Percentiles rank a stretch among this genome's conserved stretches.
Evolutionary conservation across 2,329 filamentous ascomycete genomes (phyloP).

Genomic region (Fusarium coicis): DNA sequence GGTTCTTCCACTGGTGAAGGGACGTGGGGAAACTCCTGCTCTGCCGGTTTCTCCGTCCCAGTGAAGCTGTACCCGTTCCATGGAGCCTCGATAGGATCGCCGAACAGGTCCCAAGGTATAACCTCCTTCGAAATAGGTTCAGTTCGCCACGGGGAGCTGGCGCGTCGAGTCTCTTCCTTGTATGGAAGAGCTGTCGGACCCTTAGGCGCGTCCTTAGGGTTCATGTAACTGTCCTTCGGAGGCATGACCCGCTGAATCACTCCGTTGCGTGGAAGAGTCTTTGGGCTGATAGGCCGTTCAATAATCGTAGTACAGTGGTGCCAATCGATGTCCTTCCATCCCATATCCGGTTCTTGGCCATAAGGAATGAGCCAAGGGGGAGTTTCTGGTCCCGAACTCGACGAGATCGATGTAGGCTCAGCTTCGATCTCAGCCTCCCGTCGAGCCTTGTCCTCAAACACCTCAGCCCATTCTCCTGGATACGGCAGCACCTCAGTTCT

Average conservation of each 20-base stretch:
- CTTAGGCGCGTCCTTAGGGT: not conserved
- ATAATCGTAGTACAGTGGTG: not conserved
- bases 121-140: not conserved
- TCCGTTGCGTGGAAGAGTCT: not conserved
- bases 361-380: not conserved
- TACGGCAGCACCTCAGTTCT: not conserved
- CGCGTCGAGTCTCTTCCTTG: rapidly evolving
- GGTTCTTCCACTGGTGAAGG: not conserved
- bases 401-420: not conserved
- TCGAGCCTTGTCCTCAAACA: not conserved
- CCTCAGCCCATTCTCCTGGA: not conserved
- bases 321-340: not conserved
- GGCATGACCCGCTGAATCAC: not conserved
- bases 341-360: slow-evolving; percentile 1
- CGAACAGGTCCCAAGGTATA: not conserved
- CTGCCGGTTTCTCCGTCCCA: not conserved
- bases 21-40: not conserved
- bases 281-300: not conserved
- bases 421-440: not conserved
- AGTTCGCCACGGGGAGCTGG: rapidly evolving
- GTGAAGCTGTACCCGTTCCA: not conserved
- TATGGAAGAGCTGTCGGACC: not conserved
- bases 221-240: not conserved
- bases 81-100: not conserved
- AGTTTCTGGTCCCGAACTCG: not conserved